Evolutionary conservation across 164 flowering plant genomes (phyloP).

Genomic region (Litsea cubeba): DNA sequence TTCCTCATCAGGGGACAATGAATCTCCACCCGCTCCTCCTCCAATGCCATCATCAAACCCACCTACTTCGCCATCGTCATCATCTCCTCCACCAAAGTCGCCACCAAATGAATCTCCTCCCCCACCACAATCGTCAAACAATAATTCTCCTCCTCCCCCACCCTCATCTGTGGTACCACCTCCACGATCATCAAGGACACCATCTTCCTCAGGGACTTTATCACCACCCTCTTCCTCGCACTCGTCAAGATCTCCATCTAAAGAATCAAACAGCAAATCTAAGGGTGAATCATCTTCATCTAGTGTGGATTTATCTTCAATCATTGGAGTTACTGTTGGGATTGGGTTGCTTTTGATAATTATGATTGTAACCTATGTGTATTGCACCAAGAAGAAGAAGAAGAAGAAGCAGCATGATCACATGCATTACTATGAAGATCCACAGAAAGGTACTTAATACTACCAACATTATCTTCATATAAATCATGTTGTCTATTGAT

Average conservation of each 20-base stretch:
- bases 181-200: neutral
- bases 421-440: slow-evolving; percentile 25
- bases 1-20: slow-evolving; percentile 19
- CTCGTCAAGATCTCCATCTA: slow-evolving; percentile 5
- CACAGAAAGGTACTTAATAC: slow-evolving; percentile 15
- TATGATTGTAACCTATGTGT: slow-evolving; percentile 16
- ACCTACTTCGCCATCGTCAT: slow-evolving; percentile 10
- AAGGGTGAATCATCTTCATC: slow-evolving; percentile 3
- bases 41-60: slow-evolving; percentile 10
- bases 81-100: slow-evolving; percentile 11
- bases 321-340: slow-evolving; percentile 33
- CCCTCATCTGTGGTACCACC: slow-evolving; percentile 3
- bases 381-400: slow-evolving; percentile 26
- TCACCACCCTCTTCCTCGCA: slow-evolving; percentile 2
- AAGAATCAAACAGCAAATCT: slow-evolving; percentile 5
- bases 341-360: slow-evolving; percentile 23
- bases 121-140: neutral
- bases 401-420: slow-evolving; percentile 24
- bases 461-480: neutral
- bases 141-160: slow-evolving; percentile 6
- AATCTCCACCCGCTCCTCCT: slow-evolving; percentile 19
- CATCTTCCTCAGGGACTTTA: neutral
- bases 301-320: slow-evolving; percentile 7
- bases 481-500: neutral
- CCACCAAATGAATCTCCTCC: neutral